phyloP scores from a whole-genome alignment of 179 eudicot genomes.

The Beta lomatogona region DNA sequence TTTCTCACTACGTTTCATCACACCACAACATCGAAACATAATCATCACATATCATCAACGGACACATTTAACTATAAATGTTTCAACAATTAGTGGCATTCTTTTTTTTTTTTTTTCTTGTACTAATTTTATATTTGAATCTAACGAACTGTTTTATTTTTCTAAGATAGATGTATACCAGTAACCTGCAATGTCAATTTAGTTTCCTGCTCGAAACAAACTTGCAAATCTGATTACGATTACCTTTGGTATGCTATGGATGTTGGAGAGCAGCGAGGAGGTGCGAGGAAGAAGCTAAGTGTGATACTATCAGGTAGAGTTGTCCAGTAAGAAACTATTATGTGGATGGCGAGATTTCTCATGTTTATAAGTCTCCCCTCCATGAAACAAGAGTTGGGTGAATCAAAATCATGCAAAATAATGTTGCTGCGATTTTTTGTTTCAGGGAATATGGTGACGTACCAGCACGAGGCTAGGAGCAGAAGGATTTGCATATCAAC shows the following conservation, averaged over 20 bases:
- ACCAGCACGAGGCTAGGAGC: constrained; percentile 63
- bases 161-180: background rate
- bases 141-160: too few relatives aligned
- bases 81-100: background rate
- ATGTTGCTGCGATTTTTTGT: constrained; percentile 18
- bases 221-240: constrained; percentile 7
- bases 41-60: too few relatives aligned
- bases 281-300: constrained; percentile 55
- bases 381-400: background rate
- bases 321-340: constrained; percentile 44
- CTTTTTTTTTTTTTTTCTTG: background rate
- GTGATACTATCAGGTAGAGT: constrained; percentile 44
- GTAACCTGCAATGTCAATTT: background rate
- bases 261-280: constrained; percentile 55
- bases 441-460: constrained; percentile 60
- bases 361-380: constrained; percentile 1
- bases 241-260: constrained; percentile 44
- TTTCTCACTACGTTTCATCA: too few relatives aligned
- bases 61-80: too few relatives aligned
- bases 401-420: background rate
- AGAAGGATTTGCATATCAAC: constrained; percentile 47
- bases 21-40: too few relatives aligned
- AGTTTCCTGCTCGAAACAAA: background rate
- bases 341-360: background rate
- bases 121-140: too few relatives aligned